Evolutionary conservation across 768 basidiomycete genomes (phyloP), one percentile per base, ranked within the genome.

Genomic region (Dacryopinax spathularia): DNA sequence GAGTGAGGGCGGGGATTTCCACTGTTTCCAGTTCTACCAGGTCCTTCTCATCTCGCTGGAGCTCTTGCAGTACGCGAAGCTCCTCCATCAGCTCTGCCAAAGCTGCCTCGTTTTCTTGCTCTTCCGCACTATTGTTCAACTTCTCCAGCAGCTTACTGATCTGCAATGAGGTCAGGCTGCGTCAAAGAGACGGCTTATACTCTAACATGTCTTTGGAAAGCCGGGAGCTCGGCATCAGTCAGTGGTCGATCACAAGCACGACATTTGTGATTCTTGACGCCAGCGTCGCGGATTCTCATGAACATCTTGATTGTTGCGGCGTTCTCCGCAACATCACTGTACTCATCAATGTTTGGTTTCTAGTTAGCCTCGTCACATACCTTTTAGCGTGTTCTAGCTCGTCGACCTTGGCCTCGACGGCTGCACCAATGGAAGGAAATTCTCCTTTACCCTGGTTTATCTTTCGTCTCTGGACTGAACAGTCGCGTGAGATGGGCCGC

Each of bases 171-270:
- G 25, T 64, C 18, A 39, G 36, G 9, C 20, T n/a, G 27, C 18
- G 12, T 22, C 16, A 63, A 18, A 31, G 16, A 25, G 1, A 22
- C 25, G 33, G 27, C 18, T 7, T n/a, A 35, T 27, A 22, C 22
- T 75, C 84, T 61, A 63, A 89, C 91, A 69, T 84, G 84, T 74
- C 79, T 81, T 72, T 93, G 87, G 65, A 93, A 89, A 0, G 80
- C 77, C 0, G 74, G 74, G 48, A 81, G 67, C 43, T 85, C 85
- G 1, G 71, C 69, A 29, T 80, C 79, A 22, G 80, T 75, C 70
- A 97, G 74, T 36, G 77, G 77, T 1, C 93, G 82, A 68, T 84
- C 83, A 71, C 95, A 98, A 7, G 84, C 84, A 12, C 81, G 77
- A 69, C 95, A 99, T 0, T 78, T 73, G 69, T 87, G 84, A 66